Base-by-base conservation (phyloP, 768 basidiomycete genomes). In the Hericium alpestre region DNA sequence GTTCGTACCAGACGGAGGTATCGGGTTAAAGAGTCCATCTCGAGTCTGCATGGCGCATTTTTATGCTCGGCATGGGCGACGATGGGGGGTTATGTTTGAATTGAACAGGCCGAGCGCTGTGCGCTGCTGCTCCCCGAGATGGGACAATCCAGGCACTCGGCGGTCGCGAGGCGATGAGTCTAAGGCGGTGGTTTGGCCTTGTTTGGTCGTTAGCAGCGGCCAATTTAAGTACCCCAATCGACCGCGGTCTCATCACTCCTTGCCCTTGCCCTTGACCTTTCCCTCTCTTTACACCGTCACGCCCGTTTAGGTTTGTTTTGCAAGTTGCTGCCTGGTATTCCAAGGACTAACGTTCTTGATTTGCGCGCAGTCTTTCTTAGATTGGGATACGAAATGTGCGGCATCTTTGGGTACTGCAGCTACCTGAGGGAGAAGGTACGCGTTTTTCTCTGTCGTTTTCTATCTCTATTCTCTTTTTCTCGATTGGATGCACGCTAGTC, bases 371-470 rank as follows among this genome's bases (percentile, higher is more conserved):
- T 15, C 48, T 32, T 40, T 22, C 8, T 41, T 38, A 4, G 23
- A 15, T 32, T 23, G 23, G 13, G 13, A 11, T 58, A 10, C 48
- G 53, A 18, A 53, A 92, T 91, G 90, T 93, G 90, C 74, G 94
- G 94, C 73, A 97, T 97, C 75, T 97, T 98, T 70, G 90, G 80
- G 56, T 98, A 96, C 74, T 93, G 91, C 79, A 94, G 83, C 72
- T 97, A 74, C 78, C 79, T 98, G 69, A 87, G 87, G 73, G 94
- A 97, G 75, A 94, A 93, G 83, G 91, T 90, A 54, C 56, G 86
- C 38, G 16, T 46, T n/a, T 16, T 43, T 7, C 16, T 46, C 43
- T 18, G 4, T 32, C 2, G 32, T 32, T 32, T 25, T 46, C 18
- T 20, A n/a, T 20, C 1, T 20, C 41, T 11, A 46, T n/a, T 18